Base-by-base conservation (phyloP, 1,284 basidiomycete genomes). In the Xerocomus amazonicus region DNA sequence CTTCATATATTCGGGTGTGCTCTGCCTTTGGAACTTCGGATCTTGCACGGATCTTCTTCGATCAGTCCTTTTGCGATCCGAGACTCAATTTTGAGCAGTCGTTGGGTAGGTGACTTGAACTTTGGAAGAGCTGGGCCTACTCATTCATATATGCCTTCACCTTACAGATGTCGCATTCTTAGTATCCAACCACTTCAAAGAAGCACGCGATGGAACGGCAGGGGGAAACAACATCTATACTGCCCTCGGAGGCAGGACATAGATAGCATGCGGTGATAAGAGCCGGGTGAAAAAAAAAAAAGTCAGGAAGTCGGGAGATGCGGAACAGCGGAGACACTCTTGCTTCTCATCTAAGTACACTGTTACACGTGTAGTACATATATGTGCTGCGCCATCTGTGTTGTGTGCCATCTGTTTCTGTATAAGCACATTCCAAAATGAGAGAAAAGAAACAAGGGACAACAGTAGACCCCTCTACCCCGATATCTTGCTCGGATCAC, bases 61-160 rank as follows among this genome's bases (percentile, higher is more conserved):
- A 47, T 81, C 27, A 62, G 83, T 86, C 83, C 2, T 91, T 90
- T 72, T 91, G 88, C 61, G 87, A 91, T 69, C 89, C 88, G 9
- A 72, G 89, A 44, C 69, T 91, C 50, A 90, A 91, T 61, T 90
- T 91, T 53, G 88, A 91, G 65, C 88, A 91, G 62, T 86, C 84
- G 45, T 74, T 91, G 28, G 87, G 87, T 89, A 56, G 49, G 79
- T 73, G 39, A 12, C 9, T 28, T 39, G 14, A 14, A 8, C 13
- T 26, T 7, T n/a, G n/a, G 8, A 6, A 23, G 6, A 12, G 3
- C 29, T 31, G 9, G 29, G 12, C 6, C 8, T 7, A 6, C 29
- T 31, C 29, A 31, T 4, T 40, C 26, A 39, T 12, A 26, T 9
- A 8, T 4, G 23, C 23, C 12, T 28, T 31, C 9, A 16, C 28